A percentile compares a stretch with the other conserved stretches of the same genome.
These are phyloP conservation scores for Cladophialophora immunda DNA, from an alignment of 2,329 filamentous ascomycete genomes.

Conservation along the genomic window DNA sequence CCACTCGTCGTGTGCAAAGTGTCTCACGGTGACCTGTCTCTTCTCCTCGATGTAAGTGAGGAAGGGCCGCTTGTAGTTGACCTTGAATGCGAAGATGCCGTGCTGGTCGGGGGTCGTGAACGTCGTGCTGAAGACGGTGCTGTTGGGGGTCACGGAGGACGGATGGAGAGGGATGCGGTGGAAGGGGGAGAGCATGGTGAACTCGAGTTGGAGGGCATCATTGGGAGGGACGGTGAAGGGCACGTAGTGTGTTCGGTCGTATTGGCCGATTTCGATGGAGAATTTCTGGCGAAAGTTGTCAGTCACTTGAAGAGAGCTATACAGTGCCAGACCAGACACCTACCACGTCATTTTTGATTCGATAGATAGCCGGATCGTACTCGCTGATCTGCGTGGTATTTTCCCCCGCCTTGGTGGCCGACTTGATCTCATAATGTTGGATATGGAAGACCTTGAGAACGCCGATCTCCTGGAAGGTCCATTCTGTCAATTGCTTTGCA, in stretches of 20 bases:
- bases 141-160: constrained; percentile 66
- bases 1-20: constrained; percentile 98
- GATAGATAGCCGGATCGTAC: constrained; percentile 84
- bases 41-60: constrained; percentile 91
- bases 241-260: constrained; percentile 74
- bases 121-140: constrained; percentile 74
- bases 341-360: constrained; percentile 96
- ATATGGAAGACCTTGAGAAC: constrained; percentile 85
- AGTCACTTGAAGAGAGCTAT: constrained; percentile 41
- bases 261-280: constrained; percentile 89
- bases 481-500: constrained; percentile 83
- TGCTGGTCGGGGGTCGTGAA: constrained; percentile 95
- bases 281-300: constrained; percentile 70
- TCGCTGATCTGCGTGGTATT: constrained; percentile 57
- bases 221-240: constrained; percentile 75
- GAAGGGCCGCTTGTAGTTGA: constrained; percentile 97
- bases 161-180: constrained; percentile 80
- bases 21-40: constrained; percentile 89
- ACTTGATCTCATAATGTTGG: constrained; percentile 70
- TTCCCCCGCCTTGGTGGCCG: constrained; percentile 62
- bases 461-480: constrained; percentile 94
- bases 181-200: constrained; percentile 98
- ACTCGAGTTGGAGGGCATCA: constrained; percentile 90
- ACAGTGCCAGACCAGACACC: constrained; percentile 52
- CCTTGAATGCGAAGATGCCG: constrained; percentile 97